Conservation (phyloP, 768 basidiomycete genomes). For the Russula griseocarnosa region DNA sequence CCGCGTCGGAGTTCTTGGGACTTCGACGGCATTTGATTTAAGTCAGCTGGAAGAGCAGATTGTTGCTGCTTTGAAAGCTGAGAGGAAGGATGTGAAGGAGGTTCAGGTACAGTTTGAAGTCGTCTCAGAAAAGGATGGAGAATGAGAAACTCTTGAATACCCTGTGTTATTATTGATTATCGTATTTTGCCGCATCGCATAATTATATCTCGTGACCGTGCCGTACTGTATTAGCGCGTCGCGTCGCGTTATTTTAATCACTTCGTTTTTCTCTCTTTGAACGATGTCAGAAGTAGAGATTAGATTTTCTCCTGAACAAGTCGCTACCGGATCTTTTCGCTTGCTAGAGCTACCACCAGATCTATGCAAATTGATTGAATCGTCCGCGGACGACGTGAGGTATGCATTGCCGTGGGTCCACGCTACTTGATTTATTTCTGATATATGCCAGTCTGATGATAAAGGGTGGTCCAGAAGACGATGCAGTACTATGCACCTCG, state of each 20-base stretch:
- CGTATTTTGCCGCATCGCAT: background rate
- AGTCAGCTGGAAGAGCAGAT: conserved; percentile 63
- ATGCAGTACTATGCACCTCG: too few relatives aligned
- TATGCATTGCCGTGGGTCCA: background rate
- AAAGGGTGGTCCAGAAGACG: too few relatives aligned
- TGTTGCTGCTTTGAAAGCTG: conserved; percentile 47
- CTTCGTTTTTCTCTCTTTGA: too few relatives aligned
- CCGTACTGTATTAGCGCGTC: background rate
- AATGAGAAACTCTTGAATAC: background rate
- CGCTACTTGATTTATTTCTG: conserved; percentile 23
- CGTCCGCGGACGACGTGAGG: conserved; percentile 29
- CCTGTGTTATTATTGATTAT: background rate
- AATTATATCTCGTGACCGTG: conserved; percentile 16
- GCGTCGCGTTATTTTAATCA: background rate
- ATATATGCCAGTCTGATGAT: too few relatives aligned
- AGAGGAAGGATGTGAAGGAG: conserved; percentile 64
- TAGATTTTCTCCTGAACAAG: conserved; percentile 48
- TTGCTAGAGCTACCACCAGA: conserved; percentile 75
- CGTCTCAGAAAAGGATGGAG: background rate
- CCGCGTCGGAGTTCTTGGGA: conserved; percentile 60
- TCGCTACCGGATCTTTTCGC: conserved; percentile 53
- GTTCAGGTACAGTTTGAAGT: conserved; percentile 37
- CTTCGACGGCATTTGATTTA: conserved; percentile 54
- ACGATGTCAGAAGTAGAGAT: conserved; percentile 48
- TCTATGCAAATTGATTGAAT: conserved; percentile 57